Conservation (phyloP, 2,329 filamentous ascomycete species). For the Calonectria ilicicola region DNA sequence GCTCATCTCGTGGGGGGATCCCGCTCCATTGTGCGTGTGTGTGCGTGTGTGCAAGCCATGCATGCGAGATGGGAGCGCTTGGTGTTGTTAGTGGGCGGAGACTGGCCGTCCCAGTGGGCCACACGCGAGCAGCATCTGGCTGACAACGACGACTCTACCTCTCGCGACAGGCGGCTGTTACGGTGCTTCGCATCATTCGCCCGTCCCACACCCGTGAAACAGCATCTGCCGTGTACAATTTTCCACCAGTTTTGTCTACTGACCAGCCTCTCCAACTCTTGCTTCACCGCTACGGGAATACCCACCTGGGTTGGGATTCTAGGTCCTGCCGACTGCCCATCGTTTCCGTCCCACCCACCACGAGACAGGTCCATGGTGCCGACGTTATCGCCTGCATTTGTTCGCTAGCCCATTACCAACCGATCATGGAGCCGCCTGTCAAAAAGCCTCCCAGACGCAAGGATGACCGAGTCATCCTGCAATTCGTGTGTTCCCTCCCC, state of each 20-base stretch:
- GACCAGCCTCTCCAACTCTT: neutral
- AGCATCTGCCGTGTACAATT: neutral
- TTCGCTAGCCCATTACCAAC: neutral
- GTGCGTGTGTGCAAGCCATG: neutral
- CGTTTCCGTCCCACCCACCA: constrained; percentile 18
- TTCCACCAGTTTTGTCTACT: neutral
- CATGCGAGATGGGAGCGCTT: neutral
- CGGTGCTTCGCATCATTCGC: neutral
- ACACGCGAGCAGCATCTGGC: neutral
- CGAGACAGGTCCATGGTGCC: constrained; percentile 27
- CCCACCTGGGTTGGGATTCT: neutral
- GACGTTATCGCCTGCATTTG: constrained; percentile 9
- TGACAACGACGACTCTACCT: constrained; percentile 2
- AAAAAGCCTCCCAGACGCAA: constrained; percentile 58
- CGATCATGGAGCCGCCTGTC: constrained; percentile 46
- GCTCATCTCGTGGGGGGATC: neutral
- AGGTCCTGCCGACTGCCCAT: neutral
- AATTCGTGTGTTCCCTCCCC: constrained; percentile 73
- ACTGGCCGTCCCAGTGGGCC: neutral
- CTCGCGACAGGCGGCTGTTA: constrained; percentile 1
- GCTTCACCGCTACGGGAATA: neutral
- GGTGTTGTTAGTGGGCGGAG: constrained; percentile 9
- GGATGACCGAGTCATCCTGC: constrained; percentile 78
- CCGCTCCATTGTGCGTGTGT: too few relatives aligned
- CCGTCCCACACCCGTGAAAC: constrained; percentile 5